phyloP scores from a whole-genome alignment of 164 flowering plant species.

The Kingdonia uniflora region DNA sequence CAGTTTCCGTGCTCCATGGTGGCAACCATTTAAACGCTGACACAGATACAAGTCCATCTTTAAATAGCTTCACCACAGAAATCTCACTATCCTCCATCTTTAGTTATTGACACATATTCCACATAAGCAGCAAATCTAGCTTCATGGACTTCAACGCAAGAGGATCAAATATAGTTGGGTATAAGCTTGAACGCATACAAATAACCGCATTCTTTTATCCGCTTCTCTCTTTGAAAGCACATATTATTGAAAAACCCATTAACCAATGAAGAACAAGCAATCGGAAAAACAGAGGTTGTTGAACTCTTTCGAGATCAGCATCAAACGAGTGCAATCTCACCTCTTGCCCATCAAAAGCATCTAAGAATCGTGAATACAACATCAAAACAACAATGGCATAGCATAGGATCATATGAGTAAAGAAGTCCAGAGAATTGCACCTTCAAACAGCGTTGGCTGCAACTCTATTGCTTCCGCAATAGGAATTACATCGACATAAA shows the following conservation, averaged over 20 bases:
- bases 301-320: conserved; percentile 59
- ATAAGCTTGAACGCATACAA: conserved; percentile 36
- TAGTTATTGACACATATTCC: conserved; percentile 23
- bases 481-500: conserved; percentile 54
- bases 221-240: conserved; percentile 22
- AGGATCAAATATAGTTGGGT: conserved; percentile 75
- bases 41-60: conserved; percentile 69
- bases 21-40: conserved; percentile 88
- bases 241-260: conserved; percentile 42
- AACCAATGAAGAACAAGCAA: conserved; percentile 83
- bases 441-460: conserved; percentile 85
- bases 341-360: conserved; percentile 79
- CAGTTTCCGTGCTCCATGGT: conserved; percentile 85
- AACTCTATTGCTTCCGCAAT: conserved; percentile 55
- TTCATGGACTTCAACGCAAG: conserved; percentile 77
- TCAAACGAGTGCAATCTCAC: conserved; percentile 54
- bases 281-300: conserved; percentile 56
- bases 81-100: conserved; percentile 14
- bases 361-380: conserved; percentile 53
- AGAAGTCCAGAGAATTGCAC: conserved; percentile 88
- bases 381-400: conserved; percentile 68
- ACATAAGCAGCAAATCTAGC: conserved; percentile 68
- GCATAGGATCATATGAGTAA: conserved; percentile 73
- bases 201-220: conserved; percentile 27
- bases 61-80: conserved; percentile 45